These are phyloP conservation scores for Lepiota brunneoincarnata DNA, from an alignment of 768 basidiomycete species.

Conservation along the genomic window DNA sequence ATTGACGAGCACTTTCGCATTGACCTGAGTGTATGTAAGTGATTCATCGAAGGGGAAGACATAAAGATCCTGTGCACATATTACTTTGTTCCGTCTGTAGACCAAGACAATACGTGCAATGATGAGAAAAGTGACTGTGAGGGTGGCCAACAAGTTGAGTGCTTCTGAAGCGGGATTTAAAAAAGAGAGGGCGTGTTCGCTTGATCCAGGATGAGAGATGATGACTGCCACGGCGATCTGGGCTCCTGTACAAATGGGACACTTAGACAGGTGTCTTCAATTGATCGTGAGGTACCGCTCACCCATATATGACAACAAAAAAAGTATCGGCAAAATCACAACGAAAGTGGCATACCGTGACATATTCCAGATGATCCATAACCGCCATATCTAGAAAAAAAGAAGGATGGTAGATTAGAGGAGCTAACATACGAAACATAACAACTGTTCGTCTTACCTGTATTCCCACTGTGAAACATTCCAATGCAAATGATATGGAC, in stretches of 20 bases:
- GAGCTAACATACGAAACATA: background rate
- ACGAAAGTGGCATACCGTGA: background rate
- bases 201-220: too few relatives aligned
- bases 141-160: too few relatives aligned
- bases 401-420: too few relatives aligned
- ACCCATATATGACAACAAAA: background rate
- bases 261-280: too few relatives aligned
- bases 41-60: background rate
- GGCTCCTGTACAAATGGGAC: too few relatives aligned
- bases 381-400: background rate
- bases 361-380: constrained; percentile 2
- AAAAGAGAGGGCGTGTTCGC: too few relatives aligned
- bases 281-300: too few relatives aligned
- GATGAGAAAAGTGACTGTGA: too few relatives aligned
- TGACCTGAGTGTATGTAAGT: background rate
- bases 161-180: too few relatives aligned
- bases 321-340: background rate
- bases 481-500: background rate
- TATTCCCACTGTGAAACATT: background rate
- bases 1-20: background rate
- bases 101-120: too few relatives aligned
- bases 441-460: background rate
- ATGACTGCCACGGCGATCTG: background rate
- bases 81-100: background rate
- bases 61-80: too few relatives aligned